Evolutionary conservation across 1,284 basidiomycete species (phyloP).

Genomic region (Cryptococcus jaspeensis): DNA sequence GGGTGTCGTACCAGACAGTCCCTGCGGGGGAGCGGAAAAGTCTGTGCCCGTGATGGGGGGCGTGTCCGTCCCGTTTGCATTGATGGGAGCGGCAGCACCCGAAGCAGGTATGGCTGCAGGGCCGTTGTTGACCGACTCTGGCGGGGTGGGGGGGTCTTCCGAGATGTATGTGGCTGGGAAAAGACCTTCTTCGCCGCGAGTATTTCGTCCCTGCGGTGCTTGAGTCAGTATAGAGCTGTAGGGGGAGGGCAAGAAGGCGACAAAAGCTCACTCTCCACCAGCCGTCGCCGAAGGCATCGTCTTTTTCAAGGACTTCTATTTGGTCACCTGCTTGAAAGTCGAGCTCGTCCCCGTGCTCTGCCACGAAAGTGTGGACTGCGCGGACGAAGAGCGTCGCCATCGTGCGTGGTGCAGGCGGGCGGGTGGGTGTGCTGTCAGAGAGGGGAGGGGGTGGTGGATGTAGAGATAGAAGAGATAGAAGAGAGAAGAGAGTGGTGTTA

Average conservation of each 20-base stretch:
- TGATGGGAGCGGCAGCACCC: constrained; percentile 1
- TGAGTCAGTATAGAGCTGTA: not conserved
- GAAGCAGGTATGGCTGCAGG: not conserved
- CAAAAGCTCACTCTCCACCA: constrained; percentile 86
- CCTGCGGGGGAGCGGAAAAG: not conserved
- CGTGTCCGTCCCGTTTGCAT: constrained; percentile 7
- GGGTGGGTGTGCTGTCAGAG: not conserved
- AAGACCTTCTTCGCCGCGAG: constrained; percentile 75
- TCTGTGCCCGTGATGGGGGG: not conserved
- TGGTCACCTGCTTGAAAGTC: constrained; percentile 80
- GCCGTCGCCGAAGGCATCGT: constrained; percentile 92
- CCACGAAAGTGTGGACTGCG: constrained; percentile 61
- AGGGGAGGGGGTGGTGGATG: not conserved
- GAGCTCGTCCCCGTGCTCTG: constrained; percentile 93
- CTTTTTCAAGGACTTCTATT: constrained; percentile 87
- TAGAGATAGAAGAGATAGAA: not conserved
- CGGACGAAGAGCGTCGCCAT: constrained; percentile 32
- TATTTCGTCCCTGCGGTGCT: constrained; percentile 71
- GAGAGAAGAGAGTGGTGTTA: not conserved
- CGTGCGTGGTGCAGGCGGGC: not conserved
- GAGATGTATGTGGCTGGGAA: constrained; percentile 92
- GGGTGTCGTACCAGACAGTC: not conserved
- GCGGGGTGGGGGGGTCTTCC: constrained; percentile 50
- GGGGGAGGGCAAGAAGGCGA: not conserved
- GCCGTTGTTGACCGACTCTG: not conserved